phyloP scores from a whole-genome alignment of 495 filamentous ascomycete genomes.

The Penicillium paradoxum region DNA sequence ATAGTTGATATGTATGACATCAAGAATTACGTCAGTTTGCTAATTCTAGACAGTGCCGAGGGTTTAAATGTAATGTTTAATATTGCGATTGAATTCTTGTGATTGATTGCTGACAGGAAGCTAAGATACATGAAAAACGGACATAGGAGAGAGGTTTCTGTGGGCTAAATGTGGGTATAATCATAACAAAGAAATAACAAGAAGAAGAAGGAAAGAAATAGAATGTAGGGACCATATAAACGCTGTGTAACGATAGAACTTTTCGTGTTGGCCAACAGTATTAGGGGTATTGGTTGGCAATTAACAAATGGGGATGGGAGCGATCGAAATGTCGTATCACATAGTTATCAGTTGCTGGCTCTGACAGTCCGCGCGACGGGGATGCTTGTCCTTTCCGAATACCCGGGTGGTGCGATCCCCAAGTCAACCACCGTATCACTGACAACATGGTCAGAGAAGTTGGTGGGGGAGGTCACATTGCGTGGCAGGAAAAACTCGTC shows the following conservation, averaged over 20 bases:
- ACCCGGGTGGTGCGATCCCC: slow-evolving; percentile 16
- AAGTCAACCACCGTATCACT: slow-evolving; percentile 12
- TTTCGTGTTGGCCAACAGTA: not conserved
- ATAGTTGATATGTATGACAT: too few species aligned
- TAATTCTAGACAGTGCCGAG: too few species aligned
- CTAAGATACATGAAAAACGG: too few species aligned
- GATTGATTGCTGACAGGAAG: too few species aligned
- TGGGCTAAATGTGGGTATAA: slow-evolving; percentile 1
- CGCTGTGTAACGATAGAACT: not conserved
- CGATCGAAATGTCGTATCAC: not conserved
- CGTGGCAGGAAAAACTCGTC: slow-evolving; percentile 39
- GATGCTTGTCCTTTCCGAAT: slow-evolving; percentile 13
- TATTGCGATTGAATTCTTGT: too few species aligned
- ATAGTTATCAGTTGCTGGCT: not conserved
- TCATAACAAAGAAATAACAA: too few species aligned
- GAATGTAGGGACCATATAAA: not conserved
- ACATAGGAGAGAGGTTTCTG: not conserved
- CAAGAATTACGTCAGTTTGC: too few species aligned
- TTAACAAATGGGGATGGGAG: not conserved
- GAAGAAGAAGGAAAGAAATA: not conserved
- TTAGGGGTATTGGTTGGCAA: slow-evolving; percentile 3
- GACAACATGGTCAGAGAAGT: not conserved
- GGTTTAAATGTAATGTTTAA: too few species aligned
- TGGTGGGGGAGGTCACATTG: slow-evolving; percentile 20
- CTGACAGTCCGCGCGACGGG: not conserved